Percentiles rank a stretch among this genome's conserved stretches.
Conservation (phyloP, 768 basidiomycete genomes). For the Boletus barrowsii region DNA sequence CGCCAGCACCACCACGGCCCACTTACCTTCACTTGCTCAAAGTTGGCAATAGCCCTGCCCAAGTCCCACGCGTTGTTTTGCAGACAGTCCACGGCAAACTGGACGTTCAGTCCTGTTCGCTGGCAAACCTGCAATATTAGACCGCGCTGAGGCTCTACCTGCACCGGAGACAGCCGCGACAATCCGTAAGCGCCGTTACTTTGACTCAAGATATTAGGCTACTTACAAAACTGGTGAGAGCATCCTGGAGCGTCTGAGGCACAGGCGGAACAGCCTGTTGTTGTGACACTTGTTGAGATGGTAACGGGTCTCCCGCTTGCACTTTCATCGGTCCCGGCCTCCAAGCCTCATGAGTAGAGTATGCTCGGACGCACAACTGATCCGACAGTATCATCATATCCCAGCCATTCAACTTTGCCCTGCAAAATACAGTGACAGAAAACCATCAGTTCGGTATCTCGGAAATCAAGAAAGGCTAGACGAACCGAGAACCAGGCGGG, state of each 20-base stretch:
- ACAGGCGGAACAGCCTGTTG: slow-evolving; percentile 34
- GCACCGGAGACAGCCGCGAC: slow-evolving; percentile 10
- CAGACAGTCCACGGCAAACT: slow-evolving; percentile 83
- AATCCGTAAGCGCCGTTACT: slow-evolving; percentile 5
- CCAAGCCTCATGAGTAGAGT: slow-evolving; percentile 82
- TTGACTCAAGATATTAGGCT: slow-evolving; percentile 8
- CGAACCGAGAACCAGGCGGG: slow-evolving; percentile 78
- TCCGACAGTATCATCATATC: slow-evolving; percentile 88
- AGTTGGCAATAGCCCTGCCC: slow-evolving; percentile 76
- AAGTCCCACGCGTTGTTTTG: slow-evolving; percentile 83
- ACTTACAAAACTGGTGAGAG: slow-evolving; percentile 58
- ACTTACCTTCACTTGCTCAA: slow-evolving; percentile 82
- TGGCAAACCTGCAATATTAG: slow-evolving; percentile 68
- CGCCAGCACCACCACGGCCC: not conserved
- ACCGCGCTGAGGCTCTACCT: slow-evolving; percentile 71
- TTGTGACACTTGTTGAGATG: slow-evolving; percentile 14
- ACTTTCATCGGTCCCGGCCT: slow-evolving; percentile 69
- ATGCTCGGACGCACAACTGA: slow-evolving; percentile 77
- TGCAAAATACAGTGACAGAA: slow-evolving; percentile 25
- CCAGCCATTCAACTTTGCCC: slow-evolving; percentile 85
- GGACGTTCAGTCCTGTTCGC: slow-evolving; percentile 74
- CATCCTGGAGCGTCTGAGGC: slow-evolving; percentile 43
- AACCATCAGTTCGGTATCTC: slow-evolving; percentile 7
- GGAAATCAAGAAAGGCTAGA: slow-evolving; percentile 13
- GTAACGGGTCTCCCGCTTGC: slow-evolving; percentile 45